These are phyloP conservation scores for Melanopsichium pennsylvanicum DNA, from an alignment of 1,284 basidiomycete species.

Conservation along the genomic window DNA sequence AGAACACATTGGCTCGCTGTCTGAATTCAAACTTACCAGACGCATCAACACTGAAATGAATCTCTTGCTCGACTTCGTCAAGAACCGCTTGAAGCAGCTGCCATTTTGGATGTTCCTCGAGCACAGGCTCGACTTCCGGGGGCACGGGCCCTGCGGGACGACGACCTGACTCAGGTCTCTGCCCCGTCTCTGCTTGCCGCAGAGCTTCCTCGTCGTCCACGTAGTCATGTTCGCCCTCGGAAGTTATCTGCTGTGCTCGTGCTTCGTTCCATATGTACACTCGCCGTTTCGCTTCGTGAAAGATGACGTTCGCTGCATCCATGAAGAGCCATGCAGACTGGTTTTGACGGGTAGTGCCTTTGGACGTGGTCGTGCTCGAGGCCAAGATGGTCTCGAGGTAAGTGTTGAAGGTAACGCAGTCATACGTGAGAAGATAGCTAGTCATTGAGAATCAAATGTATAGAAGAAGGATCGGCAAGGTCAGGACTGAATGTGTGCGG, in stretches of 20 bases:
- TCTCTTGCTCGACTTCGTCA: conserved; percentile 90
- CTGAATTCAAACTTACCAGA: conserved; percentile 11
- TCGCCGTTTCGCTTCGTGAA: conserved; percentile 80
- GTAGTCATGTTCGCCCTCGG: conserved; percentile 9
- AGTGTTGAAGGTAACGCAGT: conserved; percentile 86
- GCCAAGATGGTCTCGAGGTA: conserved; percentile 91
- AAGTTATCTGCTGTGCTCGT: not conserved
- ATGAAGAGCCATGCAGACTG: conserved; percentile 86
- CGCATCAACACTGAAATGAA: conserved; percentile 69
- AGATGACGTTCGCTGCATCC: conserved; percentile 86
- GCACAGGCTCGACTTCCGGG: conserved; percentile 79
- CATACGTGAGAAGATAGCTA: conserved; percentile 88
- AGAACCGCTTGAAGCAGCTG: conserved; percentile 81
- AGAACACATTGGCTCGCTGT: not conserved
- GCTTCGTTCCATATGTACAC: conserved; percentile 74
- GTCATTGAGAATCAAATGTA: not conserved
- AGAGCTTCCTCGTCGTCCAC: conserved; percentile 64
- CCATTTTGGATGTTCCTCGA: conserved; percentile 98
- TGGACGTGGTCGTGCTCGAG: conserved; percentile 71
- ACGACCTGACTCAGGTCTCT: not conserved
- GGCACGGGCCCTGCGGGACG: conserved; percentile 67
- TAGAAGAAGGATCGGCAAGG: not conserved
- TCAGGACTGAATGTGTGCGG: not conserved
- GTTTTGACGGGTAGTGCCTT: conserved; percentile 68
- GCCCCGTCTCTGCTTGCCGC: conserved; percentile 37